phyloP scores from a whole-genome alignment of 208 protist genomes.

The Blechomonas ayalai region DNA sequence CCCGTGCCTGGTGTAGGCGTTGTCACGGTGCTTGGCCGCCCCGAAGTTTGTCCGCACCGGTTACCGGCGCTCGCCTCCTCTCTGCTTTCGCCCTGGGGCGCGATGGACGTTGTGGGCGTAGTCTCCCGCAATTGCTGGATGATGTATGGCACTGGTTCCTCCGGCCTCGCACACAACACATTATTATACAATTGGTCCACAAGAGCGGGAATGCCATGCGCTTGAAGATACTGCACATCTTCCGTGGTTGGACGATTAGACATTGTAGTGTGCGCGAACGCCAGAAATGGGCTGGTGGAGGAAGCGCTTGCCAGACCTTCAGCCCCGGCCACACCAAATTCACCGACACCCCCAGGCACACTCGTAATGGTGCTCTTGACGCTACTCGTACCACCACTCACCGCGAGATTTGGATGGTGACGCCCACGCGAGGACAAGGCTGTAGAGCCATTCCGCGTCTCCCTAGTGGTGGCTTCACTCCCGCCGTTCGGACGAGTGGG shows the following conservation, averaged over 20 bases:
- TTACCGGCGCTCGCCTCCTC: slow-evolving; percentile 1
- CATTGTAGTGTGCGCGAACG: slow-evolving; percentile 7
- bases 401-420: too few relatives aligned
- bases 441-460: too few relatives aligned
- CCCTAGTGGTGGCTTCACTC: too few relatives aligned
- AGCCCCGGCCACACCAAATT: too few relatives aligned
- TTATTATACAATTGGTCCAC: slow-evolving; percentile 40
- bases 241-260: too few relatives aligned
- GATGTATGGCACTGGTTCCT: slow-evolving; percentile 35
- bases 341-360: too few relatives aligned
- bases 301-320: too few relatives aligned
- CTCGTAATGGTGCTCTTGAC: too few relatives aligned
- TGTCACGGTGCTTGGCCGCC: neutral
- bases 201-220: slow-evolving; percentile 8
- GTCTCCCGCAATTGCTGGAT: slow-evolving; percentile 16
- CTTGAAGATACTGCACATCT: slow-evolving; percentile 9
- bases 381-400: too few relatives aligned
- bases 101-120: neutral
- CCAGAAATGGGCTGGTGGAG: slow-evolving; percentile 3
- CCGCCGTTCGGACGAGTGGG: too few relatives aligned
- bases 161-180: slow-evolving; percentile 33
- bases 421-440: too few relatives aligned
- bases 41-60: neutral
- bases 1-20: neutral
- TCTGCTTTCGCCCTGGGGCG: too few relatives aligned